Evolutionary conservation across 1,284 basidiomycete species (phyloP), one percentile per base, ranked within the genome.

Genomic region (Ustilago tritici): DNA sequence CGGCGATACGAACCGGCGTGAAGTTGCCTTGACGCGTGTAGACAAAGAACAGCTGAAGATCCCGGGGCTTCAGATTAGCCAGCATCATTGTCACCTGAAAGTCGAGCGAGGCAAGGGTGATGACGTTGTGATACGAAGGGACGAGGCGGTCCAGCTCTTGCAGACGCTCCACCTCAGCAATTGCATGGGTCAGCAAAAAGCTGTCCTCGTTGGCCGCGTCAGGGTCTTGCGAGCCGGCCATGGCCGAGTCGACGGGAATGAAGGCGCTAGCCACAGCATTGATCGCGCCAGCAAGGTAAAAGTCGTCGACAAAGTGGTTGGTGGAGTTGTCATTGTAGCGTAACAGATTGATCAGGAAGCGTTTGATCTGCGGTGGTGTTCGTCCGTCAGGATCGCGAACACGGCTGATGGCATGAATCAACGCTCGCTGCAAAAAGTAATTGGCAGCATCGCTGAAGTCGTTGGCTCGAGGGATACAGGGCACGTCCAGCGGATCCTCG

Each of bases 91-190:
- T 40, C 6, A 70, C 61, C 28, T 84, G 77, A 47, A 81, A 84
- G 61, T 86, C 84, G 14, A 86, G 71, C 47, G 77, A 68, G 35
- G 96, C 94, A 61, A 95, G 90, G 0, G 95, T 95, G 46, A 99
- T 92, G 31, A 95, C 91, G 83, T 99, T 99, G 83, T 98, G 95
- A 70, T 92, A 92, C 4, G 95, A 97, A 3, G 97, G 94, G 63
- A 99, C 95, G 17, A 99, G 89, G 65, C 95, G 90, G 86, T 99
- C 97, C 90, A 98, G 94, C 76, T 92, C 94, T 70, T 95, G 92
- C 85, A 95, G 95, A 40, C 96, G 90, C 83, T 96, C 94, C 46
- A 98, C 91, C 62, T 86, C 83, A 50, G 71, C 62, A 12, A 78
- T 66, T 0, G 84, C 82, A 17, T 74, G 65, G 12, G 46, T 46